A percentile compares a stretch with the other conserved stretches of the same genome.
Evolutionary conservation across 1,284 basidiomycete species (phyloP).

Genomic region (Microbotryomycetes sp.): DNA sequence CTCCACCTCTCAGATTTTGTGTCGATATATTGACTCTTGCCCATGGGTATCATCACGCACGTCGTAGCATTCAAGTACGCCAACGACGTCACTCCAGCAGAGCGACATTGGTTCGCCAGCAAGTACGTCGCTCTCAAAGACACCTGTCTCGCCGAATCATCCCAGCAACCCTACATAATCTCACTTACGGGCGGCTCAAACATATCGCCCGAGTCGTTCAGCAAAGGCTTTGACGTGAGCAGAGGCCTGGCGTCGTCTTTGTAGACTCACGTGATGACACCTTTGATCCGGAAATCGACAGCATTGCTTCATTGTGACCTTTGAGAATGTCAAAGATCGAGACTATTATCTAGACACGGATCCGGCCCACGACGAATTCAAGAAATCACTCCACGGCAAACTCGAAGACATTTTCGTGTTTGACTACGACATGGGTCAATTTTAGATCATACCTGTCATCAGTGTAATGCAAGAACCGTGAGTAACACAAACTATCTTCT

Average conservation of each 20-base stretch:
- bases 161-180: background rate
- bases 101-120: conserved; percentile 12
- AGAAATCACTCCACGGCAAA: background rate
- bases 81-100: background rate
- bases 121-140: conserved; percentile 16
- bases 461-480: too few species aligned
- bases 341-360: conserved; percentile 15
- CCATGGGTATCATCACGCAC: conserved; percentile 21
- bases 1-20: too few species aligned
- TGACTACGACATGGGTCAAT: conserved; percentile 7
- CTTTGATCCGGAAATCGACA: background rate
- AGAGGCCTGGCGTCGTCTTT: background rate
- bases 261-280: background rate
- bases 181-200: conserved; percentile 9
- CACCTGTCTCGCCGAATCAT: conserved; percentile 1
- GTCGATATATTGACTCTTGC: too few species aligned
- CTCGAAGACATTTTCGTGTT: conserved; percentile 17
- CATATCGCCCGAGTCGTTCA: conserved; percentile 1
- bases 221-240: conserved; percentile 13
- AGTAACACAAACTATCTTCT: too few species aligned
- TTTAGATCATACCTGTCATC: too few species aligned
- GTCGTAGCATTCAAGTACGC: conserved; percentile 15
- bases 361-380: conserved; percentile 19
- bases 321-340: background rate
- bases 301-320: conserved; percentile 17